These are phyloP conservation scores for Sistotremastrum suecicum DNA, from an alignment of 768 basidiomycete genomes.

Conservation along the genomic window DNA sequence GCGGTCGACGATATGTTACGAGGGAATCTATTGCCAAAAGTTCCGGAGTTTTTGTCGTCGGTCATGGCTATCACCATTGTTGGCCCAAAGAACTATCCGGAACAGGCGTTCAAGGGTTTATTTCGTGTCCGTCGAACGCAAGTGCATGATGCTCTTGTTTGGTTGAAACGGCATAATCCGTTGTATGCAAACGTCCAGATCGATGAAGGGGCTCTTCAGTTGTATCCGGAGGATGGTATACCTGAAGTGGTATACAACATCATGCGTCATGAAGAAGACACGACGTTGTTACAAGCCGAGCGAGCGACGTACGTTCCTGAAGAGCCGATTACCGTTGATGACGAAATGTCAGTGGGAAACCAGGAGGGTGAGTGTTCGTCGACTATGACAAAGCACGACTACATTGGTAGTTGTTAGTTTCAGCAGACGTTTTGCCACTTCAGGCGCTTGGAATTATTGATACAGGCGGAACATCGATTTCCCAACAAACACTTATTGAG, in stretches of 20 bases:
- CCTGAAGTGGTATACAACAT: constrained; percentile 15
- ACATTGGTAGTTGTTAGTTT: no score
- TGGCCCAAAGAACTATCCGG: constrained; percentile 15
- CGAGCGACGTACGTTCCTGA: constrained; percentile 19
- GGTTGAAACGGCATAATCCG: constrained; percentile 23
- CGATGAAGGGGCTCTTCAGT: constrained; percentile 4
- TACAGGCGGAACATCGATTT: constrained; percentile 14
- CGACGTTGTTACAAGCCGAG: constrained; percentile 12
- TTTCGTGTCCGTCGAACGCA: constrained; percentile 19
- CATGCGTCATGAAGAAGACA: constrained; percentile 10
- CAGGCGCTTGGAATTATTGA: constrained; percentile 14
- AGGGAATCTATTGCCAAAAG: constrained; percentile 21
- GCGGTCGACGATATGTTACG: constrained; percentile 19
- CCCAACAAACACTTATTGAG: constrained; percentile 11
- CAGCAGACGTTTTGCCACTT: constrained; percentile 17
- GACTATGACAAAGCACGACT: no score
- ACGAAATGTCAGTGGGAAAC: no score
- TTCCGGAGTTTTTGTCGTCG: constrained; percentile 15
- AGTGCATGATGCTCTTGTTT: constrained; percentile 18
- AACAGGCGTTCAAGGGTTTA: constrained; percentile 13
- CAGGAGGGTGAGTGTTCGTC: no score
- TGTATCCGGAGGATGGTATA: constrained; percentile 20
- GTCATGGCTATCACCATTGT: constrained; percentile 23
- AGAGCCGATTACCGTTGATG: constrained; percentile 3
- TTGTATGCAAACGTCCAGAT: constrained; percentile 18